Evolutionary conservation across 495 filamentous ascomycete species (phyloP).

Genomic region (Podospora anserina): DNA sequence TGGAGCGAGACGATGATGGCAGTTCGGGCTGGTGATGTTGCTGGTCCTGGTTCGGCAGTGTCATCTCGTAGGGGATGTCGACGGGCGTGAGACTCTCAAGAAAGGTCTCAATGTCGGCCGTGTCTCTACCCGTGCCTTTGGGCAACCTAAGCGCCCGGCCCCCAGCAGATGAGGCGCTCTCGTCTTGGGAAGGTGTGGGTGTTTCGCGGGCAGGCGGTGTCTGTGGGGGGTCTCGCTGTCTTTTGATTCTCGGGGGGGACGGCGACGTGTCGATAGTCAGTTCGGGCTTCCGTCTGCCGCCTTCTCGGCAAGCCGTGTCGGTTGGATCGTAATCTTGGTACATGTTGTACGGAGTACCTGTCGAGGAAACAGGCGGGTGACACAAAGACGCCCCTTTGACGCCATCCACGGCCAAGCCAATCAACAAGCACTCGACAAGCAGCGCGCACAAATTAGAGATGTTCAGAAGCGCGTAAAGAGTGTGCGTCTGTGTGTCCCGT

Average conservation of each 20-base stretch:
- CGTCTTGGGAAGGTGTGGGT: conserved; percentile 21
- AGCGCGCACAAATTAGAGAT: not conserved
- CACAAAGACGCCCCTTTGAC: conserved; percentile 16
- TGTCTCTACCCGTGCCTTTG: conserved; percentile 19
- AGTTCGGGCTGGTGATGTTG: conserved; percentile 17
- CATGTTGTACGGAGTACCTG: not conserved
- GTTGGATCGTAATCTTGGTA: conserved; percentile 16
- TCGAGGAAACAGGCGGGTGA: conserved; percentile 19
- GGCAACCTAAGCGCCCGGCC: conserved; percentile 30
- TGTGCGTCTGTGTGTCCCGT: conserved; percentile 20
- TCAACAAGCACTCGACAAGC: not conserved
- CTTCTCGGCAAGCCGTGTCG: conserved; percentile 22
- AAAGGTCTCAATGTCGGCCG: conserved; percentile 36
- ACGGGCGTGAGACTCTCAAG: conserved; percentile 34
- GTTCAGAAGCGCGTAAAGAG: conserved; percentile 28
- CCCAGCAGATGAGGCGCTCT: conserved; percentile 8
- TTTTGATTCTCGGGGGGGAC: conserved; percentile 12
- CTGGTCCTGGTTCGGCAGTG: conserved; percentile 25
- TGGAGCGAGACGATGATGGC: conserved; percentile 21
- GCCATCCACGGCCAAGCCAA: conserved; percentile 15
- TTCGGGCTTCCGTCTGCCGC: conserved; percentile 27
- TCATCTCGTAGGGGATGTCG: conserved; percentile 30
- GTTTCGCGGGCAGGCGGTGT: conserved; percentile 22
- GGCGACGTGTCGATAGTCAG: conserved; percentile 32
- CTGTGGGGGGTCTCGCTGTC: conserved; percentile 17